Evolutionary conservation across 345 rosid species (phyloP), one percentile per base, ranked within the genome.

Genomic region (Kandelia obovata): DNA sequence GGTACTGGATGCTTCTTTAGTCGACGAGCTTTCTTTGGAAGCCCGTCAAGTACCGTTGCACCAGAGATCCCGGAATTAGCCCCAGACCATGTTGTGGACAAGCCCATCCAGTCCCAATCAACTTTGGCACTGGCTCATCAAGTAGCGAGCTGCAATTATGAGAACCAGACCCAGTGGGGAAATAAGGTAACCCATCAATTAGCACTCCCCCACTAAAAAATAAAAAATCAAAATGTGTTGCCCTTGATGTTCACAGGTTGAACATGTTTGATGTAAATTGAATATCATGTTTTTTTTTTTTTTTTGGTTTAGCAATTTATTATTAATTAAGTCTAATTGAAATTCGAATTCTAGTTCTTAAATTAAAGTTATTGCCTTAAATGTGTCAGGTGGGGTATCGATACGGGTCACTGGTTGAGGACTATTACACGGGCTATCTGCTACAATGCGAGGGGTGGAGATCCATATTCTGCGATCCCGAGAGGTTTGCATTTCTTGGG

Each of bases 321-420:
- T 30, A 37, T 37, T 37, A 37, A 37, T 7, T 8, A 0, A 1
- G 2, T 37, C 43, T 7, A 7, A 37, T 2, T 37, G 43, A 7
- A 9, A 37, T 8, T 37, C 2, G 9, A 37, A 1, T 37, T 7
- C 0, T 7, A 34, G 5, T 34, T 34, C 3, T 1, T 1, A 1
- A 37, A 32, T 1, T 32, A 1, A 2, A 8, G 43, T 1, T 9
- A 37, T 37, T 9, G 8, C 9, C 11, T 37, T 37, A 7, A 27
- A 53, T 6, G 19, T 63, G 21, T 70, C 80, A 90, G 92, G 73
- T 75, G 32, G 98, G 98, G 0, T 81, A 78, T 25, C 73, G 87
- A 56, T 92, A 90, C 65, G 96, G 96, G 0, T 84, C 96, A 1
- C 58, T 92, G 47, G 89, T 86, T 17, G 96, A 92, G 77, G 95